Conservation (phyloP, 805 yeast genomes). For the Cephaloascus albidus region DNA sequence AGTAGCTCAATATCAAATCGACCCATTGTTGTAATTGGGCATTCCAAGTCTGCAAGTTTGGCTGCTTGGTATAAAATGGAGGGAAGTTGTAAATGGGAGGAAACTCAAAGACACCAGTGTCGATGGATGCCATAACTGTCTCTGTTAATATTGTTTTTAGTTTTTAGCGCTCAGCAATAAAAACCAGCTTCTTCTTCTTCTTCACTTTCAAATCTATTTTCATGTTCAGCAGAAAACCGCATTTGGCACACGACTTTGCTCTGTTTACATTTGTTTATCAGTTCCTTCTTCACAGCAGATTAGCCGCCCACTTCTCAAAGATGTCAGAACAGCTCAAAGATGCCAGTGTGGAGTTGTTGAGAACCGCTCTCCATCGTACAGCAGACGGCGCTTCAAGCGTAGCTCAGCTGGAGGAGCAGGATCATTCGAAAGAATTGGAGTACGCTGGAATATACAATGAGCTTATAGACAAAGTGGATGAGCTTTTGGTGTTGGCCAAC, state of each 20-base stretch:
- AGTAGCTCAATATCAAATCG: slow-evolving; percentile 49
- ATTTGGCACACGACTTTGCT: too few species aligned
- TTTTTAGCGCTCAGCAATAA: not conserved
- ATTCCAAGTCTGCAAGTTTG: slow-evolving; percentile 66
- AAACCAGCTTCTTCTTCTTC: not conserved
- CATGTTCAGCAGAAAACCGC: not conserved
- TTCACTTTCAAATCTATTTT: not conserved
- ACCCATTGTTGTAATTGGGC: slow-evolving; percentile 81
- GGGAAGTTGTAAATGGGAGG: slow-evolving; percentile 70
- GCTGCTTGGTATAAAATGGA: slow-evolving; percentile 86
- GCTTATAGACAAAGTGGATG: slow-evolving; percentile 19
- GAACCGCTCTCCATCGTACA: not conserved
- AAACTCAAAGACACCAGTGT: slow-evolving; percentile 13
- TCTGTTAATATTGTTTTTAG: too few species aligned
- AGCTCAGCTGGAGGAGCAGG: slow-evolving; percentile 1
- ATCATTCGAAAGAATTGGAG: slow-evolving; percentile 10
- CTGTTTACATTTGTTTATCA: too few species aligned
- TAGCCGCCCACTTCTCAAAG: too few species aligned
- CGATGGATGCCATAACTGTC: not conserved
- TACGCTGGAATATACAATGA: slow-evolving; percentile 21
- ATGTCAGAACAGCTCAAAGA: not conserved
- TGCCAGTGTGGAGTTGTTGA: not conserved
- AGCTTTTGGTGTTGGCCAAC: slow-evolving; percentile 11
- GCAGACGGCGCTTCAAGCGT: not conserved
- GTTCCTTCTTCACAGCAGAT: too few species aligned